Percentiles rank a stretch among this genome's conserved stretches.
phyloP scores from a whole-genome alignment of 202 grass and related monocot genomes.

The Brachypodium distachyon region DNA sequence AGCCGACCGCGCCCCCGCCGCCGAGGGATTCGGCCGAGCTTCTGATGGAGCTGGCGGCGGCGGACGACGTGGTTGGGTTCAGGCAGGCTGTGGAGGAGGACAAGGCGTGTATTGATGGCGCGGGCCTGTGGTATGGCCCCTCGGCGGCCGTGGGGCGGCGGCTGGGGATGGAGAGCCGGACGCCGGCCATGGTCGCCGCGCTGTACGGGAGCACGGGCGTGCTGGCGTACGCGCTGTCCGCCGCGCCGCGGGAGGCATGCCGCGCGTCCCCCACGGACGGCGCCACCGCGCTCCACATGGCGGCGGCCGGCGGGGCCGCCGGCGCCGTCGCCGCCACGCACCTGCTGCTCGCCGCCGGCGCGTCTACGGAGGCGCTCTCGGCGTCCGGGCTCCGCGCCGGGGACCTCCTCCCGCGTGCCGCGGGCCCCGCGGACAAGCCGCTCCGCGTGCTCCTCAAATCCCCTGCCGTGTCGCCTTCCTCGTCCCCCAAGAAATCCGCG shows the following conservation, averaged over 20 bases:
- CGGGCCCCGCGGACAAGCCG: constrained; percentile 8
- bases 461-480: constrained; percentile 15
- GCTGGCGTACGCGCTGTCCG: constrained; percentile 35
- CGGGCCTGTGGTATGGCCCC: constrained; percentile 48
- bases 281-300: constrained; percentile 56
- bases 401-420: constrained; percentile 58
- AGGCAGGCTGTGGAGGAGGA: constrained; percentile 50
- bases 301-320: constrained; percentile 34
- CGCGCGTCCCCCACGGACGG: constrained; percentile 50
- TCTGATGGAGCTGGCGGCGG: constrained; percentile 69
- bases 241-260: constrained; percentile 28
- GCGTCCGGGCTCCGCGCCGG: constrained; percentile 51
- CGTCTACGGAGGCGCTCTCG: constrained; percentile 50
- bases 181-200: constrained; percentile 77
- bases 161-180: constrained; percentile 47
- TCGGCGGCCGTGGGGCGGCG: constrained; percentile 15
- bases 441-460: constrained; percentile 60
- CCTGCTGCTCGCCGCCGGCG: constrained; percentile 50
- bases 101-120: neutral
- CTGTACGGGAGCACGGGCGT: constrained; percentile 65
- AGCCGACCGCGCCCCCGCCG: constrained; percentile 27
- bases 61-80: constrained; percentile 50
- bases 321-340: constrained; percentile 30
- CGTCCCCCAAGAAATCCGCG: constrained; percentile 39
- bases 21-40: neutral